Percentiles rank a stretch among this genome's conserved stretches.
Evolutionary conservation across 164 flowering plant species (phyloP).

Genomic region (Echeveria elegans): DNA sequence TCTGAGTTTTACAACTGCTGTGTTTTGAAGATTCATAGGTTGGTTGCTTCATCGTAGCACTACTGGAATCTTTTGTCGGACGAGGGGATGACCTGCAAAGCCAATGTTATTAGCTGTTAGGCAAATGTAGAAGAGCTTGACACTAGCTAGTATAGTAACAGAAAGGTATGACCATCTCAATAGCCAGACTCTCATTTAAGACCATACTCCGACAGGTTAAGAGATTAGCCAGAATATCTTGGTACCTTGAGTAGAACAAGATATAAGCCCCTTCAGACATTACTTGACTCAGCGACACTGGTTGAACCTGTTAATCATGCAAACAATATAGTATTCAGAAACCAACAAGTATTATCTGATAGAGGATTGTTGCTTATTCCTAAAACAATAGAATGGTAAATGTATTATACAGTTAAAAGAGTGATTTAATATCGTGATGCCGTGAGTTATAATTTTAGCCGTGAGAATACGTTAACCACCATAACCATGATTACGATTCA

Average conservation of each 20-base stretch:
- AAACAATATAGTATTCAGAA: neutral
- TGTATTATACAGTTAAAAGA: no score
- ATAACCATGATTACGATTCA: no score
- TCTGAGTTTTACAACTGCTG: conserved; percentile 21
- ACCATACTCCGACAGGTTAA: neutral
- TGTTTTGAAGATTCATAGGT: conserved; percentile 20
- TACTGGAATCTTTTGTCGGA: conserved; percentile 29
- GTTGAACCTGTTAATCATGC: conserved; percentile 48
- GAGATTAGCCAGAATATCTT: neutral
- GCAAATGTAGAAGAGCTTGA: neutral
- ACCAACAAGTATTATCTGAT: neutral
- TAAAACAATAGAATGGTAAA: no score
- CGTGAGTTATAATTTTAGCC: neutral
- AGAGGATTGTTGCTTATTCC: neutral
- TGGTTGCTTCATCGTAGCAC: conserved; percentile 21
- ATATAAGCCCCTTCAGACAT: conserved; percentile 93
- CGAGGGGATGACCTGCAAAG: conserved; percentile 56
- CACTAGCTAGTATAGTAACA: neutral
- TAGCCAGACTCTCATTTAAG: neutral
- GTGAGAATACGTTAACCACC: no score
- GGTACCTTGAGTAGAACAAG: conserved; percentile 65
- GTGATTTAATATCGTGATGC: neutral
- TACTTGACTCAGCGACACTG: conserved; percentile 58
- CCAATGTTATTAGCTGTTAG: neutral
- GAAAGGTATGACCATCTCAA: neutral